A percentile compares a stretch with the other conserved stretches of the same genome.
Conservation (phyloP, 768 basidiomycete genomes). For the Leucosporidium creatinivorum region DNA sequence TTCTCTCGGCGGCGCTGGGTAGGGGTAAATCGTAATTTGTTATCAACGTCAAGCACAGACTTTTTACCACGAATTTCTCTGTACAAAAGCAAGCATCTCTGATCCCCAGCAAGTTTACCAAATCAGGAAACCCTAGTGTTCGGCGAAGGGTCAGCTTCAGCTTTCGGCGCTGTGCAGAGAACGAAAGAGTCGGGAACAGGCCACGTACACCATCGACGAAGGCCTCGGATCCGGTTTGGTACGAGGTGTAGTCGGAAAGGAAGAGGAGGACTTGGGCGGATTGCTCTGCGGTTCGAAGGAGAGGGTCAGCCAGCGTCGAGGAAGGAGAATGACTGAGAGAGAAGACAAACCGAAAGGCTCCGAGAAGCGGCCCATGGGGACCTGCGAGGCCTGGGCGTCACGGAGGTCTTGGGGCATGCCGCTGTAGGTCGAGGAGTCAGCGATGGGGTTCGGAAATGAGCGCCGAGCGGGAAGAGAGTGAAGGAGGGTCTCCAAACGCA, state of each 20-base stretch:
- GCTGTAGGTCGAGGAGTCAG: not conserved
- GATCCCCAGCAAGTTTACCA: not conserved
- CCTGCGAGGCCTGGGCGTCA: slow-evolving; percentile 21
- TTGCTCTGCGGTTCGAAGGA: slow-evolving; percentile 45
- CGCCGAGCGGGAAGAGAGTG: too few species aligned
- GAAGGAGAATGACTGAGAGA: too few species aligned
- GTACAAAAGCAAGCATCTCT: too few species aligned
- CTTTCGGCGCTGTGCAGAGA: too few species aligned
- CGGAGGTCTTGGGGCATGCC: slow-evolving; percentile 36
- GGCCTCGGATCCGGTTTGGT: slow-evolving; percentile 33
- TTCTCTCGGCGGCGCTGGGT: too few species aligned
- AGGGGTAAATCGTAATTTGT: too few species aligned
- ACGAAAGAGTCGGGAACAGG: too few species aligned
- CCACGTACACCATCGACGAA: slow-evolving; percentile 1
- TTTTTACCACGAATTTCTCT: too few species aligned
- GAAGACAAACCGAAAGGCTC: slow-evolving; percentile 44
- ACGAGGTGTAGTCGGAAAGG: slow-evolving; percentile 50
- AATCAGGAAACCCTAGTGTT: not conserved
- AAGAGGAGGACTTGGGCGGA: slow-evolving; percentile 53
- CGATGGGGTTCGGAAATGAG: too few species aligned
- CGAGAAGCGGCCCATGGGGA: slow-evolving; percentile 56
- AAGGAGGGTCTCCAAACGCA: slow-evolving; percentile 45
- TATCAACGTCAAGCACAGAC: too few species aligned
- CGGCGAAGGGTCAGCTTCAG: too few species aligned
- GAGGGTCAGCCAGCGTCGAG: too few species aligned